Conservation (phyloP, 345 rosid species). For the Euclidium syriacum region DNA sequence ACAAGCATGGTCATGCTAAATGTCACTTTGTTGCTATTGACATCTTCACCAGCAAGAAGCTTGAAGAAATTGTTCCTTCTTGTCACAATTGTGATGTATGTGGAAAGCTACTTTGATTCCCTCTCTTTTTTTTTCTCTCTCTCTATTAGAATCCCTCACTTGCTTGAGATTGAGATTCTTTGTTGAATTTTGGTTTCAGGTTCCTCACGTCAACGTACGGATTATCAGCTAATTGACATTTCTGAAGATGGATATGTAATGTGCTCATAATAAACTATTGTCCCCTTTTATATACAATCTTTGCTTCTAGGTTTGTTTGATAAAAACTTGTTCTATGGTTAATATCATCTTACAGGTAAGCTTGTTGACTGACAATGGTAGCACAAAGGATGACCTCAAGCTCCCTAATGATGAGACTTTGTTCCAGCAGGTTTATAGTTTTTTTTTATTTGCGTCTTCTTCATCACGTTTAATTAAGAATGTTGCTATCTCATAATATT, state of each 20-base stretch:
- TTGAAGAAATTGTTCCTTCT: conserved; percentile 78
- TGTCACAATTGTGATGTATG: conserved; percentile 77
- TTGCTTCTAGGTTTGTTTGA: not conserved
- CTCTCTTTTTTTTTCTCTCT: not conserved
- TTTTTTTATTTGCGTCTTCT: no score
- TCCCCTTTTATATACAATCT: not conserved
- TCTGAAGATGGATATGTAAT: conserved; percentile 72
- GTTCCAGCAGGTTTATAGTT: conserved; percentile 45
- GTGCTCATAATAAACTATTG: not conserved
- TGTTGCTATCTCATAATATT: not conserved
- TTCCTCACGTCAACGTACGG: conserved; percentile 64
- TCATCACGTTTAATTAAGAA: not conserved
- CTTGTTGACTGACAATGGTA: conserved; percentile 61
- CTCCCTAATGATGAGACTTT: conserved; percentile 64
- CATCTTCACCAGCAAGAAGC: conserved; percentile 68
- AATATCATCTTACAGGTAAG: conserved; percentile 39
- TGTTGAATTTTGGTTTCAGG: conserved; percentile 33
- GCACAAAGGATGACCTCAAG: conserved; percentile 68
- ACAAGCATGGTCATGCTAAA: conserved; percentile 83
- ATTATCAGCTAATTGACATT: conserved; percentile 65
- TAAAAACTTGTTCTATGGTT: not conserved
- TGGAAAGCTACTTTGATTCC: not conserved
- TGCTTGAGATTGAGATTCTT: not conserved
- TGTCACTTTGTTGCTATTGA: conserved; percentile 83
- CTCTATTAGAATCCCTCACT: not conserved